phyloP scores from a whole-genome alignment of 352 stramenopile genomes.

The Phytophthora pini region DNA sequence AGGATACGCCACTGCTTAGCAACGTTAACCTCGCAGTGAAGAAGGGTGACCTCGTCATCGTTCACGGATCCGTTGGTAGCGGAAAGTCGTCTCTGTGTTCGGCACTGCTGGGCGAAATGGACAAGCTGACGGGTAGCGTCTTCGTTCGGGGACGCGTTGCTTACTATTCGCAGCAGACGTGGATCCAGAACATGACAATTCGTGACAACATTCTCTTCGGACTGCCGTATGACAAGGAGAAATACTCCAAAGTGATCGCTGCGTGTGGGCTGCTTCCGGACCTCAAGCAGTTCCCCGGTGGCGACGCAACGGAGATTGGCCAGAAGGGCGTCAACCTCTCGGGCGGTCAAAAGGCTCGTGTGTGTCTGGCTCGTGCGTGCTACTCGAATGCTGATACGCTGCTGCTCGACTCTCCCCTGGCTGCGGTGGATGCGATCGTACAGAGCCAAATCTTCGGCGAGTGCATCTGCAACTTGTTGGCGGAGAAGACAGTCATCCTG shows the following conservation, averaged over 20 bases:
- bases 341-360: constrained; percentile 91
- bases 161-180: constrained; percentile 89
- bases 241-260: constrained; percentile 62
- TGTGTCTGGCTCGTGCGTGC: constrained; percentile 61
- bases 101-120: constrained; percentile 85
- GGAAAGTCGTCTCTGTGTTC: constrained; percentile 69
- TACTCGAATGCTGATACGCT: constrained; percentile 2
- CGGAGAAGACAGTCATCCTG: constrained; percentile 80
- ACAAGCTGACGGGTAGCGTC: constrained; percentile 49
- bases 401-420: constrained; percentile 70
- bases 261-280: constrained; percentile 50
- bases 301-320: constrained; percentile 66
- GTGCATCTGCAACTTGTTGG: constrained; percentile 40
- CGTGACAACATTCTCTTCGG: constrained; percentile 95
- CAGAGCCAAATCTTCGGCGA: constrained; percentile 88
- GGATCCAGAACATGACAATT: constrained; percentile 95
- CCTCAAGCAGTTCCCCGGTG: neutral
- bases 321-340: constrained; percentile 95
- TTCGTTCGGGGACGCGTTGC: constrained; percentile 47
- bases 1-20: constrained; percentile 30
- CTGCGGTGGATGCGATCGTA: constrained; percentile 92
- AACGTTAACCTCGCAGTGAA: constrained; percentile 49
- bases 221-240: constrained; percentile 47
- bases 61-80: constrained; percentile 52
- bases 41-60: constrained; percentile 54